Base-by-base conservation (phyloP, 495 filamentous ascomycete species). In the Aspergillus conjunctus region DNA sequence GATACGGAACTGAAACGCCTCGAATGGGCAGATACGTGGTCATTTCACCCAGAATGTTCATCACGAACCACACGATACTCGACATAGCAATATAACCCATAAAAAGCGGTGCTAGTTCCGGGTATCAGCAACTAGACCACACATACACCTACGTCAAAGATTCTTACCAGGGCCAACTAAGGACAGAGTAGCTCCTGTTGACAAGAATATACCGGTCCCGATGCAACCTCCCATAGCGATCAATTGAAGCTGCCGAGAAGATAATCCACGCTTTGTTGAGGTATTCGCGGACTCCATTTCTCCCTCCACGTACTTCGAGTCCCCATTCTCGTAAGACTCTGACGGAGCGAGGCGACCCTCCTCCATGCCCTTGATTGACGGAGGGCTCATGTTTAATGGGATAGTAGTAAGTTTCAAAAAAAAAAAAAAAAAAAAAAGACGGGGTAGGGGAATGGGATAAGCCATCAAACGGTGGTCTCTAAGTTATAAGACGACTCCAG, bases 151-250 rank as follows among this genome's bases (percentile, higher is more conserved):
- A 12, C 26, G 10, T 21, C 44, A 21, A 21, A 7, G 22, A 26
- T 34, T 76, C 37, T 81, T 83, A 22, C 85, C 79, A 48, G 88
- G 88, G 26, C 88, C 88, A 61, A 85, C 78, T 30, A 75, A 81
- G 15, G 82, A 78, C 55, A 91, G 80, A 11, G 86, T 83, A 45
- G 73, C 73, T 31, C 88, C 88, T 54, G 85, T 87, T n/a, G 56
- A 89, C 88, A 22, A 91, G 76, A 92, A 92, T 41, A 92, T 77
- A 49, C 88, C 89, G 4, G 88, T 92, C 14, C 88, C 89, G 65
- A 92, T 88, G 18, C 88, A 88, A 51, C 88, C 88, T 65, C 89
- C 88, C 6, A 89, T 74, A 4, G 86, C 87, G 75, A 90, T 85
- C 78, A 90, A 84, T 65, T 81, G 81, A 15, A 88, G 65, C 68